Conservation (phyloP, 1,139 yeast genomes). For the Sugiyamaella xylanicola region DNA sequence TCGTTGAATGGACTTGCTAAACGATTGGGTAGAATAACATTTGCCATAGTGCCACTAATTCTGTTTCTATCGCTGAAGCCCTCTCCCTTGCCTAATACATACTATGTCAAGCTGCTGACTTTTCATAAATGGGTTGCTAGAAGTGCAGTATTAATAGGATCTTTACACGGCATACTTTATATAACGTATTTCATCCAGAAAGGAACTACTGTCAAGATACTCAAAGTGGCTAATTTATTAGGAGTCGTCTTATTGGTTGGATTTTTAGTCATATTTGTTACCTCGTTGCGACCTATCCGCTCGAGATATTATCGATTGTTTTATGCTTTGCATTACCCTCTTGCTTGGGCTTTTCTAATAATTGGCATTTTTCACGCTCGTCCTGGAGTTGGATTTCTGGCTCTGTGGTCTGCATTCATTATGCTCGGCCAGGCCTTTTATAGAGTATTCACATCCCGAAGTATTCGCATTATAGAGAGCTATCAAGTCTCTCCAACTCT, state of each 20-base stretch:
- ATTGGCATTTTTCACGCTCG: conserved; percentile 73
- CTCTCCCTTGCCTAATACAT: conserved; percentile 54
- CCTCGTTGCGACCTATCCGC: conserved; percentile 63
- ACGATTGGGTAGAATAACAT: conserved; percentile 59
- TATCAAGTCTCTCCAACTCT: conserved; percentile 38
- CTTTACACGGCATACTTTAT: conserved; percentile 63
- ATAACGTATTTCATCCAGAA: conserved; percentile 48
- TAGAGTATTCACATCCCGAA: conserved; percentile 38
- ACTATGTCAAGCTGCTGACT: conserved; percentile 58
- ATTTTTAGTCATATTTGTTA: conserved; percentile 50
- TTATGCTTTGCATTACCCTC: conserved; percentile 65
- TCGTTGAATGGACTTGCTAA: conserved; percentile 33
- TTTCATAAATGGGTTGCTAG: conserved; percentile 85
- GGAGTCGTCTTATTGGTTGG: conserved; percentile 60
- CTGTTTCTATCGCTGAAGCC: conserved; percentile 66
- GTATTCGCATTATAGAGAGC: conserved; percentile 36
- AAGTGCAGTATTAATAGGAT: conserved; percentile 53
- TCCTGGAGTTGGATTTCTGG: conserved; percentile 62
- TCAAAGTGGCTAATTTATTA: conserved; percentile 54
- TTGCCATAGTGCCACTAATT: conserved; percentile 65
- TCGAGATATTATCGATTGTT: conserved; percentile 57
- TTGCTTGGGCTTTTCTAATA: conserved; percentile 65
- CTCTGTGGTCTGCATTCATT: conserved; percentile 51
- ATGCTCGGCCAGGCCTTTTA: conserved; percentile 48
- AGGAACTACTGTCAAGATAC: conserved; percentile 42